These are phyloP conservation scores for Sophora flavescens DNA, from an alignment of 306 rosid species.

Conservation along the genomic window DNA sequence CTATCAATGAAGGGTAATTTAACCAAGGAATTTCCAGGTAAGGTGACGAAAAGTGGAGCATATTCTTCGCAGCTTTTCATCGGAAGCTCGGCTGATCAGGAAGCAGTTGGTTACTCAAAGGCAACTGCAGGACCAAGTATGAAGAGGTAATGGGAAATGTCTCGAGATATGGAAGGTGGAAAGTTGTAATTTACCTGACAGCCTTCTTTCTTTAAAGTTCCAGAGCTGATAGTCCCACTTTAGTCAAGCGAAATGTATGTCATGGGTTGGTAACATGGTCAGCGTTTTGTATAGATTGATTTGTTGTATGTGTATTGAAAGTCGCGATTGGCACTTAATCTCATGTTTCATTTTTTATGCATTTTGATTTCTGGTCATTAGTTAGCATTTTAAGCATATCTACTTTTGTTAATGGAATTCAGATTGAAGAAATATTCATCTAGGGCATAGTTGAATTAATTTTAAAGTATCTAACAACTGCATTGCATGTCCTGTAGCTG, in stretches of 20 bases:
- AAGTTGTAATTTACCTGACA: slow-evolving; percentile 6
- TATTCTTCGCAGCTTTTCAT: slow-evolving; percentile 58
- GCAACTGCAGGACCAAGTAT: slow-evolving; percentile 55
- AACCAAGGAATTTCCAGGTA: slow-evolving; percentile 74
- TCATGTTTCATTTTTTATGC: slow-evolving; percentile 16
- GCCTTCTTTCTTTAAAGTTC: slow-evolving; percentile 28
- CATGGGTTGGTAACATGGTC: slow-evolving; percentile 44
- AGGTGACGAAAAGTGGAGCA: slow-evolving; percentile 60
- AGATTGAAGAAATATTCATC: neutral
- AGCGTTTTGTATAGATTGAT: slow-evolving; percentile 49
- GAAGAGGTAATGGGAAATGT: slow-evolving; percentile 52
- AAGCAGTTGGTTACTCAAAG: slow-evolving; percentile 66
- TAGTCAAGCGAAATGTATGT: slow-evolving; percentile 32
- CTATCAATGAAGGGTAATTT: slow-evolving; percentile 66
- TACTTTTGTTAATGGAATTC: slow-evolving; percentile 4
- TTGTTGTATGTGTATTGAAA: slow-evolving; percentile 40
- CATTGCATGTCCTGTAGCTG: neutral
- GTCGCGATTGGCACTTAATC: slow-evolving; percentile 21
- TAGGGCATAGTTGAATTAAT: slow-evolving; percentile 29
- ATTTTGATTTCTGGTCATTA: slow-evolving; percentile 17
- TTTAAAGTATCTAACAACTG: neutral
- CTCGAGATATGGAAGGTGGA: slow-evolving; percentile 39
- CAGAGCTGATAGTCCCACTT: slow-evolving; percentile 45
- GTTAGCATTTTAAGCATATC: slow-evolving; percentile 5
- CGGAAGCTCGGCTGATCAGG: slow-evolving; percentile 63